Evolutionary conservation across 1,284 basidiomycete genomes (phyloP).

Genomic region (Ustilago loliicola): DNA sequence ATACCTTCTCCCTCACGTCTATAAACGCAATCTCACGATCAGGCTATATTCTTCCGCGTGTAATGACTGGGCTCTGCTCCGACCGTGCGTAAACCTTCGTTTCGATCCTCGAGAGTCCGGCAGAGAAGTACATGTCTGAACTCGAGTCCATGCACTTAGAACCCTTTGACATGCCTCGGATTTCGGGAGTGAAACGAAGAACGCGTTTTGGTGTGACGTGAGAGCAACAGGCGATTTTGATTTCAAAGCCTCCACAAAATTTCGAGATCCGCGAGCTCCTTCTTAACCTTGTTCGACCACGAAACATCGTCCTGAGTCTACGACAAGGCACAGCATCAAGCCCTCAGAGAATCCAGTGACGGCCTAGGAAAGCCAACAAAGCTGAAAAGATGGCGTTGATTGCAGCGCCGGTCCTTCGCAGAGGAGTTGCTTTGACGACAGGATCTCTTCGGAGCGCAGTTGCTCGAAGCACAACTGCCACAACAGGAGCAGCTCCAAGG

Average conservation of each 20-base stretch:
- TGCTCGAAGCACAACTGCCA: neutral
- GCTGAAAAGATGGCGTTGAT: neutral
- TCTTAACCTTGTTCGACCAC: too few species aligned
- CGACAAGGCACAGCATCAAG: neutral
- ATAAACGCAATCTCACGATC: neutral
- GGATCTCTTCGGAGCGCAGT: neutral
- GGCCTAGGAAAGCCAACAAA: neutral
- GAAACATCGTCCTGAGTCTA: too few species aligned
- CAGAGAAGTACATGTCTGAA: neutral
- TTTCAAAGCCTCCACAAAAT: constrained; percentile 25
- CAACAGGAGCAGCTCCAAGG: neutral
- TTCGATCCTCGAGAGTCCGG: too few species aligned
- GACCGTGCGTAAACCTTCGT: too few species aligned
- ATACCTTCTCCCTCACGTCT: neutral
- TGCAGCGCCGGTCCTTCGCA: neutral
- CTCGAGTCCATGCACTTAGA: neutral
- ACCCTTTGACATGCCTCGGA: constrained; percentile 8
- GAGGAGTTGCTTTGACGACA: neutral
- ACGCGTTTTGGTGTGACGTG: constrained; percentile 2
- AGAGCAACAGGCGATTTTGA: constrained; percentile 8
- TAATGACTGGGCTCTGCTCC: too few species aligned
- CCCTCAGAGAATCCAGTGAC: neutral
- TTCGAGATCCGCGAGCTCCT: too few species aligned
- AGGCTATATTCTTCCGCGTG: too few species aligned
- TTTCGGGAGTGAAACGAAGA: constrained; percentile 1